Evolutionary conservation across 345 rosid genomes (phyloP).

Genomic region (Rhodamnia argentea): DNA sequence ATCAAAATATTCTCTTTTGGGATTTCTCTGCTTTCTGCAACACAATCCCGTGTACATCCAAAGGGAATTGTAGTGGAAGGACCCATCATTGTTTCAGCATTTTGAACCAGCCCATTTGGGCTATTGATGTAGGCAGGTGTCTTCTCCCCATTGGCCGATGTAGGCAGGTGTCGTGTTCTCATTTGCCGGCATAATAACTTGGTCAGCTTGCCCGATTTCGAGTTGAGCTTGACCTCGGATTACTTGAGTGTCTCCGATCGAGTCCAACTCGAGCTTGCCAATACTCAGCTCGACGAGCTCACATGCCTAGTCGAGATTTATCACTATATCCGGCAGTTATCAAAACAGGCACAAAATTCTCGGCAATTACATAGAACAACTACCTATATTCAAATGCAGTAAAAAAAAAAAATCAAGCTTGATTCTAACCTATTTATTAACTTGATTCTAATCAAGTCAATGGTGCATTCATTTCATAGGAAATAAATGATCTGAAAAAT

Average conservation of each 20-base stretch:
- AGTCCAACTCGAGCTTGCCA: neutral
- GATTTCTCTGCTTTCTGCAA: neutral
- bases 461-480: accelerated
- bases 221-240: neutral
- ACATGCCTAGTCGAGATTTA: neutral
- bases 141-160: neutral
- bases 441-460: neutral
- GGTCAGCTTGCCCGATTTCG: no score
- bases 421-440: neutral
- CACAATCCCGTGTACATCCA: neutral
- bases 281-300: neutral
- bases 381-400: neutral
- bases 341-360: neutral
- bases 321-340: neutral
- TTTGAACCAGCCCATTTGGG: neutral
- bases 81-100: neutral
- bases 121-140: neutral
- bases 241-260: neutral
- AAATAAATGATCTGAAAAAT: neutral
- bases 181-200: no score
- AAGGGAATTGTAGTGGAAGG: neutral
- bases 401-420: neutral
- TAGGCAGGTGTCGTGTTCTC: neutral
- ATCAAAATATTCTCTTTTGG: neutral
- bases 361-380: neutral